Percentiles rank a stretch among this genome's conserved stretches.
Conservation (phyloP, 2,329 filamentous ascomycete species). For the Clarireedia sp. region DNA sequence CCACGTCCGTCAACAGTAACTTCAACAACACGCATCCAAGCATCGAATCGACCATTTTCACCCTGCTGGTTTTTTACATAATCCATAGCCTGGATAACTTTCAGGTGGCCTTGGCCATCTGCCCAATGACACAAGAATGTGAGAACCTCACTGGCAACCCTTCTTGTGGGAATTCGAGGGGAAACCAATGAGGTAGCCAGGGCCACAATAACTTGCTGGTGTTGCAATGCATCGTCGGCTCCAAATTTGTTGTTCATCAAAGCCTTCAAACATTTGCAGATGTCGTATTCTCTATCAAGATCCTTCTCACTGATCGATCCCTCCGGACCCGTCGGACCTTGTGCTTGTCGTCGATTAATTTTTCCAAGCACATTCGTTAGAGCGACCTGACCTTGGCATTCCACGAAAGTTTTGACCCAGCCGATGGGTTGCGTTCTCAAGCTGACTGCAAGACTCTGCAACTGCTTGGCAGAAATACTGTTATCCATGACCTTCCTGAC, state of each 20-base stretch:
- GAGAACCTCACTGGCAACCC: slow-evolving; percentile 90
- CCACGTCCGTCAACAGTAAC: slow-evolving; percentile 94
- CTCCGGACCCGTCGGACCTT: slow-evolving; percentile 45
- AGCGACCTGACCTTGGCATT: slow-evolving; percentile 94
- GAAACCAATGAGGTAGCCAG: slow-evolving; percentile 82
- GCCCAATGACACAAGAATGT: slow-evolving; percentile 96
- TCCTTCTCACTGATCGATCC: slow-evolving; percentile 55
- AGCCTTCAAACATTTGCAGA: slow-evolving; percentile 94
- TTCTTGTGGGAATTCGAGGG: slow-evolving; percentile 81
- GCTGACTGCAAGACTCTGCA: slow-evolving; percentile 90
- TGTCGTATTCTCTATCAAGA: slow-evolving; percentile 77
- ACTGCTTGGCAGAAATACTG: slow-evolving; percentile 80
- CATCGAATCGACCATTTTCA: slow-evolving; percentile 92
- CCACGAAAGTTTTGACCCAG: slow-evolving; percentile 94
- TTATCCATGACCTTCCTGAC: slow-evolving; percentile 96
- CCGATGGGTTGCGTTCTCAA: slow-evolving; percentile 92
- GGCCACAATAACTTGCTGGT: slow-evolving; percentile 84
- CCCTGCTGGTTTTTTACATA: slow-evolving; percentile 79
- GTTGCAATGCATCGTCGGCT: slow-evolving; percentile 85
- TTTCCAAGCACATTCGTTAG: slow-evolving; percentile 89
- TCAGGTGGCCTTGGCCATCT: slow-evolving; percentile 78
- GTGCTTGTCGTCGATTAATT: slow-evolving; percentile 83
- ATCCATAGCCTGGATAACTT: slow-evolving; percentile 90
- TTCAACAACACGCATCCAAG: slow-evolving; percentile 98
- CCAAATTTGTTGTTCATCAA: slow-evolving; percentile 99